phyloP scores from a whole-genome alignment of 2,329 filamentous ascomycete genomes.

The Trichoderma breve region DNA sequence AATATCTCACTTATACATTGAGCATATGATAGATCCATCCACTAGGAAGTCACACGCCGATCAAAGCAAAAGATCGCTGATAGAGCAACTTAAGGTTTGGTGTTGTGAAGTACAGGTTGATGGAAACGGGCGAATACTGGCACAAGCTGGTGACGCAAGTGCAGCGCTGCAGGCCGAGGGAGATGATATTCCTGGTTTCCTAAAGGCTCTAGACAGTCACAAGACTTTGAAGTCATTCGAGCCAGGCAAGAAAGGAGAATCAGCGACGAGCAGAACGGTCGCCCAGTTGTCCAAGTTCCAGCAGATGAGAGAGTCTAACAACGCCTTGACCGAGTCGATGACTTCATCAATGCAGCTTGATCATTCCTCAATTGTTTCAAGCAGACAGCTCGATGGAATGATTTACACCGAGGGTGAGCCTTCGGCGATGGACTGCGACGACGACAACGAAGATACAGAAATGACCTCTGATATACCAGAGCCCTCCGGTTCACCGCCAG shows the following conservation, averaged over 20 bases:
- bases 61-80: background rate
- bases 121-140: background rate
- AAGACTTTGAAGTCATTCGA: constrained; percentile 82
- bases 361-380: constrained; percentile 73
- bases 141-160: background rate
- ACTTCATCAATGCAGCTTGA: constrained; percentile 84
- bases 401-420: constrained; percentile 47
- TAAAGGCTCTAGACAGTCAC: constrained; percentile 82
- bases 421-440: background rate
- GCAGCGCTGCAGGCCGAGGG: constrained; percentile 70
- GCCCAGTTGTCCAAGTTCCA: constrained; percentile 84
- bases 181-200: constrained; percentile 88
- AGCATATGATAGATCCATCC: background rate
- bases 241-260: constrained; percentile 62
- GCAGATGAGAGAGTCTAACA: constrained; percentile 84
- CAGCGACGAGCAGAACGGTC: constrained; percentile 70
- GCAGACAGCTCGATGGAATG: constrained; percentile 62
- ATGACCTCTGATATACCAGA: background rate
- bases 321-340: constrained; percentile 87
- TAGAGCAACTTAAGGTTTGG: background rate
- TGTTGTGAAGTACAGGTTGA: background rate
- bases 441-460: background rate
- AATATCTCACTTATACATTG: background rate
- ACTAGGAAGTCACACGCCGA: background rate
- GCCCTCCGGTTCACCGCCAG: fast-evolving